A percentile compares a stretch with the other conserved stretches of the same genome.
Conservation (phyloP, 352 stramenopile genomes). For the Globisporangium uncinulatum region DNA sequence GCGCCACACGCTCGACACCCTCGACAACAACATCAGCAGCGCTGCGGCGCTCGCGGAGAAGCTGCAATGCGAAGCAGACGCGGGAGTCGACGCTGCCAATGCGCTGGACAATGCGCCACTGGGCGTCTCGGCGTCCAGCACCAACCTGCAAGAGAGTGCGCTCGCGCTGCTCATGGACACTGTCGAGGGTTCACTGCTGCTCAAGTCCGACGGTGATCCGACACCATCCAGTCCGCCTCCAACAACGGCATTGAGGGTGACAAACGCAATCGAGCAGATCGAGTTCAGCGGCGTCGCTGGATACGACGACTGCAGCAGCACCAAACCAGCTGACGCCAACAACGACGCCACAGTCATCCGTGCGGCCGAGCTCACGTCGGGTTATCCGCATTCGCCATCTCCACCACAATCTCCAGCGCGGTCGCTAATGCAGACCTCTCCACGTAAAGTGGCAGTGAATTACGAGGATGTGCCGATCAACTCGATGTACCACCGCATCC, state of each 20-base stretch:
- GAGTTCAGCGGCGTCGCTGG: background rate
- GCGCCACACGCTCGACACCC: background rate
- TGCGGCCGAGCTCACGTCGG: background rate
- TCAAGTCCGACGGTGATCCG: constrained; percentile 27
- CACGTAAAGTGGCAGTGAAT: constrained; percentile 18
- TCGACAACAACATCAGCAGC: background rate
- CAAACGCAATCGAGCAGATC: background rate
- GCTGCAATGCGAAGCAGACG: background rate
- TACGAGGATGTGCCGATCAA: constrained; percentile 67
- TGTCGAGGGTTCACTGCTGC: constrained; percentile 17
- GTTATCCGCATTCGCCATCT: background rate
- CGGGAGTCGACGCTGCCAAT: background rate
- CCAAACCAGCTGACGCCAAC: background rate
- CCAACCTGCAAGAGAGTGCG: constrained; percentile 6
- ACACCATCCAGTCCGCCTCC: constrained; percentile 9
- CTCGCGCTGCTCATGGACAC: constrained; percentile 34
- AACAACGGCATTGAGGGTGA: background rate
- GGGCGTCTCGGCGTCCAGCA: background rate
- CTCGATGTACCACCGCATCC: constrained; percentile 71
- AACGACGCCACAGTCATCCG: background rate
- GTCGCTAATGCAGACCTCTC: constrained; percentile 7
- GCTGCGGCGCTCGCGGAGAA: background rate
- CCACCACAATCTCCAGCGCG: background rate
- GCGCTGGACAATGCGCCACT: background rate
- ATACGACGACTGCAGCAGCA: background rate